phyloP scores from a whole-genome alignment of 2,329 filamentous ascomycete species.

The Neofusicoccum kwambonambiense region DNA sequence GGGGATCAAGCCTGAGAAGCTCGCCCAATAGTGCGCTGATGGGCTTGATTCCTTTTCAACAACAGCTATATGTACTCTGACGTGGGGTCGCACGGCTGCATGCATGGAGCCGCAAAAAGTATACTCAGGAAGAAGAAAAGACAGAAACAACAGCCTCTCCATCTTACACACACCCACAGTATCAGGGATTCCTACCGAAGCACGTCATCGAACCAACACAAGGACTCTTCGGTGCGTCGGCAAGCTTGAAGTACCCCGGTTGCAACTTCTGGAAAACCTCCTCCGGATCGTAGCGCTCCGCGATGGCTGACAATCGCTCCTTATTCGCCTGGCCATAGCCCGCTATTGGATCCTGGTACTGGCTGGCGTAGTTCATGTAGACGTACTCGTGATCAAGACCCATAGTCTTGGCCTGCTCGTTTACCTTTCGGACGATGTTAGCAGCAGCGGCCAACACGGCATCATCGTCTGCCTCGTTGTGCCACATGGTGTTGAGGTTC shows the following conservation, averaged over 20 bases:
- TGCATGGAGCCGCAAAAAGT: not conserved
- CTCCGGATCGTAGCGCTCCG: slow-evolving; percentile 41
- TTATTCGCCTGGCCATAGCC: slow-evolving; percentile 44
- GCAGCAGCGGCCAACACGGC: slow-evolving; percentile 24
- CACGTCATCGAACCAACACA: slow-evolving; percentile 1
- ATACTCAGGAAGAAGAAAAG: slow-evolving; percentile 5
- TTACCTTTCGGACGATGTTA: slow-evolving; percentile 23
- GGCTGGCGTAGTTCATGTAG: slow-evolving; percentile 51
- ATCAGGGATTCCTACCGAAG: not conserved
- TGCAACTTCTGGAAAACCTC: slow-evolving; percentile 42
- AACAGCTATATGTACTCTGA: not conserved
- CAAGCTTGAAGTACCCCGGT: slow-evolving; percentile 47
- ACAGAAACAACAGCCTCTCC: not conserved
- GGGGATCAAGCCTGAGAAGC: not conserved
- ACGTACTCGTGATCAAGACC: slow-evolving; percentile 35
- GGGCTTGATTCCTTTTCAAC: not conserved
- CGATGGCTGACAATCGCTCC: slow-evolving; percentile 33
- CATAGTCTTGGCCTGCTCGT: slow-evolving; percentile 18
- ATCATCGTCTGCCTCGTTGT: slow-evolving; percentile 25
- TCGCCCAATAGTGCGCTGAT: not conserved
- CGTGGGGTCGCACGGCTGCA: not conserved
- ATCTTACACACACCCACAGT: not conserved
- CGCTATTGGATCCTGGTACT: slow-evolving; percentile 43
- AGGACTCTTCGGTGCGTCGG: slow-evolving; percentile 19
- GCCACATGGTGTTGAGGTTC: slow-evolving; percentile 26